Conservation (phyloP, 2,329 filamentous ascomycete species). For the Fusarium succisae region DNA sequence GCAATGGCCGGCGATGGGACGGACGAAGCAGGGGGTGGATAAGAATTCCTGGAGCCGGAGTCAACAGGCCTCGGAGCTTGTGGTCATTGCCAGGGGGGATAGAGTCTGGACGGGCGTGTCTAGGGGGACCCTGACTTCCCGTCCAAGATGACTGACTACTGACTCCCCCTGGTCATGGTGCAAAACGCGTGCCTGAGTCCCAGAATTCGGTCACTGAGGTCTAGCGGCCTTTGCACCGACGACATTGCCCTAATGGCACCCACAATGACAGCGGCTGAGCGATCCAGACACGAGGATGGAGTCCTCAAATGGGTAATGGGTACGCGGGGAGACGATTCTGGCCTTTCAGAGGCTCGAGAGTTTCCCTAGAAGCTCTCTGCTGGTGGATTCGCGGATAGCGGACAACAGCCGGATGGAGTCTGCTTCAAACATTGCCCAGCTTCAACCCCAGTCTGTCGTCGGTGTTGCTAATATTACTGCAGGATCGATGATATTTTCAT, state of each 20-base stretch:
- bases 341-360: constrained; percentile 29
- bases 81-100: constrained; percentile 23
- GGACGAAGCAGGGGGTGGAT: constrained; percentile 31
- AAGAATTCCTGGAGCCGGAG: constrained; percentile 43
- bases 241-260: constrained; percentile 43
- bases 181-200: constrained; percentile 43
- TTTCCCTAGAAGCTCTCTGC: constrained; percentile 1
- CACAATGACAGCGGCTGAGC: constrained; percentile 44
- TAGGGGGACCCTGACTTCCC: constrained; percentile 33
- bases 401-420: constrained; percentile 36
- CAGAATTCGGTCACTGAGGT: constrained; percentile 45
- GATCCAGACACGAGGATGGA: constrained; percentile 41
- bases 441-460: constrained; percentile 25
- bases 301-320: constrained; percentile 13
- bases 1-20: constrained; percentile 24
- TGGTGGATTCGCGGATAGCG: constrained; percentile 40
- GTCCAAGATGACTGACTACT: constrained; percentile 17
- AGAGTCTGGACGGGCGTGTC: constrained; percentile 25
- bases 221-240: constrained; percentile 43
- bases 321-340: constrained; percentile 37
- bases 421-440: constrained; percentile 33
- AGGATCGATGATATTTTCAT: constrained; percentile 24
- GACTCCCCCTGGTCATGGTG: constrained; percentile 16
- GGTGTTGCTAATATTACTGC: constrained; percentile 27
- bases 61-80: constrained; percentile 5